These are phyloP conservation scores for Magnolia changhungtana DNA, from an alignment of 164 flowering plant genomes.

Conservation along the genomic window DNA sequence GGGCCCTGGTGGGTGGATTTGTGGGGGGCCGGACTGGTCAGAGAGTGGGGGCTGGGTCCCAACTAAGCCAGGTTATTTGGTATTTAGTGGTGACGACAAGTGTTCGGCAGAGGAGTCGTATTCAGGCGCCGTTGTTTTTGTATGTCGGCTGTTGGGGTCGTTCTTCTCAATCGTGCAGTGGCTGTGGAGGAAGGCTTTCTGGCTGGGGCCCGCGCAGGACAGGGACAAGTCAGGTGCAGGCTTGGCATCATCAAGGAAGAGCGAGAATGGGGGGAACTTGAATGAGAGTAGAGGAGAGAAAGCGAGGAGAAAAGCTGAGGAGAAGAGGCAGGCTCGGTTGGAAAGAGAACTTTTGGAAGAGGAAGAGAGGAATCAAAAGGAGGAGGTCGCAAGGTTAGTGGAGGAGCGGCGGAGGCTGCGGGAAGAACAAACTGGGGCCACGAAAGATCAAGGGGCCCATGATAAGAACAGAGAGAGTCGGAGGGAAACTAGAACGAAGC, in stretches of 20 bases:
- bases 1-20: slow-evolving; percentile 49
- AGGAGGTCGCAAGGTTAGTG: slow-evolving; percentile 91
- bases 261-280: slow-evolving; percentile 53
- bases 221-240: slow-evolving; percentile 53
- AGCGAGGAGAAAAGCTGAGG: slow-evolving; percentile 96
- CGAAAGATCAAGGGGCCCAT: slow-evolving; percentile 9
- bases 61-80: slow-evolving; percentile 46
- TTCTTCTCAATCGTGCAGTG: slow-evolving; percentile 60
- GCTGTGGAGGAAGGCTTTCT: slow-evolving; percentile 80
- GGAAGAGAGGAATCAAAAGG: slow-evolving; percentile 94
- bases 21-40: slow-evolving; percentile 69
- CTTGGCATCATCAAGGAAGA: slow-evolving; percentile 43
- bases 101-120: slow-evolving; percentile 71
- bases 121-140: slow-evolving; percentile 45
- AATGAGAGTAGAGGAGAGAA: slow-evolving; percentile 79
- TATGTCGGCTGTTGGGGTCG: slow-evolving; percentile 46
- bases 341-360: slow-evolving; percentile 88
- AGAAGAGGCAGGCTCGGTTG: slow-evolving; percentile 88
- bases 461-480: slow-evolving; percentile 53
- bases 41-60: slow-evolving; percentile 68
- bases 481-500: slow-evolving; percentile 74
- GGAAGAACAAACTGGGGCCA: slow-evolving; percentile 65
- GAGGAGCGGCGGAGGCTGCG: slow-evolving; percentile 81
- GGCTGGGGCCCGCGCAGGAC: slow-evolving; percentile 48
- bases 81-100: slow-evolving; percentile 46